A percentile compares a stretch with the other conserved stretches of the same genome.
Evolutionary conservation across 441 rosid genomes (phyloP).

Genomic region (Croton laevigatus): DNA sequence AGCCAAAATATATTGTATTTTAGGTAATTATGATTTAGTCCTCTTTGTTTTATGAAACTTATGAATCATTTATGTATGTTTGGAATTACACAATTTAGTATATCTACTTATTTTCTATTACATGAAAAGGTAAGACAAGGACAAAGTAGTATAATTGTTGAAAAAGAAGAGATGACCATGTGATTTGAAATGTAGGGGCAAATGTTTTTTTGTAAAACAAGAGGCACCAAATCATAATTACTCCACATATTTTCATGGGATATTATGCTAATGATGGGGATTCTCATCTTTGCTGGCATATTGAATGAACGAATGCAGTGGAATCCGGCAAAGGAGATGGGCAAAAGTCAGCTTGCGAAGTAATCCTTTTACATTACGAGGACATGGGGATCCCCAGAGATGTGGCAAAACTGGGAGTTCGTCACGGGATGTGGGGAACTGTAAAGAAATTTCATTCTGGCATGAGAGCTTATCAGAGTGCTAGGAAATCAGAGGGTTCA

Average conservation of each 20-base stretch:
- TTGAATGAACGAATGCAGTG: conserved; percentile 44
- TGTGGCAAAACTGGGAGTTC: conserved; percentile 89
- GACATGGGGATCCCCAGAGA: conserved; percentile 99
- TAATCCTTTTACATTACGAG: conserved; percentile 73
- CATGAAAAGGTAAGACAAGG: too few relatives aligned
- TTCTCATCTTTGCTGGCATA: conserved; percentile 4
- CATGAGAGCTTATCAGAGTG: conserved; percentile 75
- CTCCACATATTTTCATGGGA: neutral
- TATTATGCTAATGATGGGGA: conserved; percentile 4
- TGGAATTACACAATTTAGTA: too few relatives aligned
- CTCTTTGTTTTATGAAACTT: too few relatives aligned
- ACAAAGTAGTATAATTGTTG: too few relatives aligned
- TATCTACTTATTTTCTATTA: too few relatives aligned
- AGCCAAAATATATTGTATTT: neutral
- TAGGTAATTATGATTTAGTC: too few relatives aligned
- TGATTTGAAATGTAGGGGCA: too few relatives aligned
- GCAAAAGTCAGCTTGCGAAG: conserved; percentile 78
- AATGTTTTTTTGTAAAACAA: too few relatives aligned
- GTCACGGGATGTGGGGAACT: conserved; percentile 99
- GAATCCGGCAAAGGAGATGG: conserved; percentile 86
- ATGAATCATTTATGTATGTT: too few relatives aligned
- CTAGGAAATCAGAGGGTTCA: conserved; percentile 50
- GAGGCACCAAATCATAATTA: too few relatives aligned
- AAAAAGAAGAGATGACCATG: too few relatives aligned
- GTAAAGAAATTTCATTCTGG: conserved; percentile 80